Percentiles rank a stretch among this genome's conserved stretches.
Conservation (phyloP, 768 basidiomycete genomes). For the Leccinum obscurum region DNA sequence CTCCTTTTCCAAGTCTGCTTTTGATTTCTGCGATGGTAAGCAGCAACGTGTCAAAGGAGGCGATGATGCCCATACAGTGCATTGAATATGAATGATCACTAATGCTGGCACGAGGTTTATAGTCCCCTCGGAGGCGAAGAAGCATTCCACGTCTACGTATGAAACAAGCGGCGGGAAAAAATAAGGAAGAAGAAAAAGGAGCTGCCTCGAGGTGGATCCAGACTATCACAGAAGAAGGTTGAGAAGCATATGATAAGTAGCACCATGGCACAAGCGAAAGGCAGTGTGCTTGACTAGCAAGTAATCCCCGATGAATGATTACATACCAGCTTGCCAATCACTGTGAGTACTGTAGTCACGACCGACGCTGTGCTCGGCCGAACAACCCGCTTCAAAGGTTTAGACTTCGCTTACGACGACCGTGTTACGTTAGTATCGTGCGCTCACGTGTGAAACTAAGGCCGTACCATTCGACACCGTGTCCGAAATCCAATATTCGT, state of each 20-base stretch:
- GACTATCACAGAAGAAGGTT: not conserved
- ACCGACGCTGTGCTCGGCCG: not conserved
- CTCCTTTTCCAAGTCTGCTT: not conserved
- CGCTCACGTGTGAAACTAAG: not conserved
- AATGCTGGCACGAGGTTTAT: not conserved
- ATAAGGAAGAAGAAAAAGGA: not conserved
- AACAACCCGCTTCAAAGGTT: not conserved
- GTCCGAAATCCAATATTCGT: not conserved
- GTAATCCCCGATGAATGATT: not conserved
- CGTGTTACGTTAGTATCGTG: not conserved
- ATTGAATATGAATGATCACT: not conserved
- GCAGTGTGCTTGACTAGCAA: not conserved
- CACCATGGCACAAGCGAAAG: not conserved
- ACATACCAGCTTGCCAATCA: not conserved
- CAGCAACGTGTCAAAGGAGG: not conserved
- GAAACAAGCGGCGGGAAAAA: not conserved
- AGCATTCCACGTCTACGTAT: not conserved
- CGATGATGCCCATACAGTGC: not conserved
- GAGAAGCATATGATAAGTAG: not conserved
- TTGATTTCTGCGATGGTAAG: not conserved
- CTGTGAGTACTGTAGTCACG: not conserved
- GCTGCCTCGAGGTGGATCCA: not conserved
- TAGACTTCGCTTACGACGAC: not conserved
- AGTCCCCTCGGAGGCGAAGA: not conserved
- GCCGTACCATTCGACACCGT: not conserved